Evolutionary conservation across 305 asterid genomes (phyloP), one percentile per base, ranked within the genome.

Genomic region (Stenogyne calaminthoides): DNA sequence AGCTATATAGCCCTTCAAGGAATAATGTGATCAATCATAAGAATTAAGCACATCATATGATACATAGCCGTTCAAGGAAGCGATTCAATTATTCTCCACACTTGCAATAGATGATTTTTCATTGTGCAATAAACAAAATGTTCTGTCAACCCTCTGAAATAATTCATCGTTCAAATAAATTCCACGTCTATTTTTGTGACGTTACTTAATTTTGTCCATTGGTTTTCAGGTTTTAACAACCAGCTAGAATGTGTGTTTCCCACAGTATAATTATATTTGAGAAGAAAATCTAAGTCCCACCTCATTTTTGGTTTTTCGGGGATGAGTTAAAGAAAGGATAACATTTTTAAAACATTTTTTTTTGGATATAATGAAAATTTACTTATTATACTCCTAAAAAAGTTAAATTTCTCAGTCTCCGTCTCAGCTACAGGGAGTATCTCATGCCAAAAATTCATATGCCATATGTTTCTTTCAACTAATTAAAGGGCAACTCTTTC

Each of bases 401-500:
- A 36, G 6, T 36, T 36, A n/a, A n/a, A 36, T 9, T 36, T 7
- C 6, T 9, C 6, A 9, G 22, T 22, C 66, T 4, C 27, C 34
- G 55, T 59, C 54, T n/a, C 40, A 20, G 51, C 22, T 18, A 34
- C 20, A 29, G 46, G 42, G 22, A 59, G 39, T 34, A 59, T 69
- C 54, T 40, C 8, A 57, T 14, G 76, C 60, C 60, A 65, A 39
- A 29, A 40, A 4, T 65, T 16, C 16, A 74, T 71, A 68, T 18
- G 20, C 1, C 58, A 51, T 5, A 46, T 78, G 80, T 62, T 70
- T 76, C 74, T 64, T 62, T 69, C 70, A 75, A 59, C 67, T 47
- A 67, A 72, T 62, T 78, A 47, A 72, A 78, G 65, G 34, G 66
- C 71, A 32, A n/a, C 52, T 15, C 64, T 71, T 78, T 56, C 58